Percentiles rank a stretch among this genome's conserved stretches.
phyloP scores from a whole-genome alignment of 805 yeast species.

The Teunomyces funiuensis region DNA sequence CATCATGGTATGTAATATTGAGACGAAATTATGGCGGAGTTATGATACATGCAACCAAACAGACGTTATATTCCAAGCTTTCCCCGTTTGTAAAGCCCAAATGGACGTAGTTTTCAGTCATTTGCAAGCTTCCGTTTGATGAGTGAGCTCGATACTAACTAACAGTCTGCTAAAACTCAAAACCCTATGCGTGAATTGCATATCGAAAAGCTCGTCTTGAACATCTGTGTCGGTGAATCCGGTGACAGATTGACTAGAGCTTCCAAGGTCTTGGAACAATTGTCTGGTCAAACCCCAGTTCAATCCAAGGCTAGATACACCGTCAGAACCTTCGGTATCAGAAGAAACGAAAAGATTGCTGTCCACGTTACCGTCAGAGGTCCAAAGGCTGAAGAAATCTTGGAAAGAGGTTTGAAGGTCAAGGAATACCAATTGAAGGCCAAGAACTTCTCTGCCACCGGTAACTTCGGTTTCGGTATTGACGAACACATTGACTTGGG shows the following conservation, averaged over 20 bases:
- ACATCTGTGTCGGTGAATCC: constrained; percentile 99
- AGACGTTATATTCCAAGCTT: not conserved
- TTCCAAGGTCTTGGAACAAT: constrained; percentile 99
- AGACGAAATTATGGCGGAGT: not conserved
- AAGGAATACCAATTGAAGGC: constrained; percentile 96
- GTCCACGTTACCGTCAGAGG: constrained; percentile 99
- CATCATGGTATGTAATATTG: constrained; percentile 21
- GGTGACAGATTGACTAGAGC: constrained; percentile 99
- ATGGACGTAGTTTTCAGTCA: not conserved
- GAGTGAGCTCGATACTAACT: constrained; percentile 9
- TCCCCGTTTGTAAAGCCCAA: not conserved
- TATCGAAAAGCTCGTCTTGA: constrained; percentile 98
- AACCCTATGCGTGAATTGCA: constrained; percentile 98
- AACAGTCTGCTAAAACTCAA: constrained; percentile 50
- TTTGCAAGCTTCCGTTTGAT: not conserved
- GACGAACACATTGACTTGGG: constrained; percentile 99
- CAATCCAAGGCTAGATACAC: constrained; percentile 99
- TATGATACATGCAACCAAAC: not conserved
- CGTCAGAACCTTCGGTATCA: constrained; percentile 99
- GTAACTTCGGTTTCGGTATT: constrained; percentile 99
- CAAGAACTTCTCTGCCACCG: constrained; percentile 97
- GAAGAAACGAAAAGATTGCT: constrained; percentile 99
- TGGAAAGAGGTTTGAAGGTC: constrained; percentile 99
- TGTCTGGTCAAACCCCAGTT: constrained; percentile 99
- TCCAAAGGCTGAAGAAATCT: constrained; percentile 97